Percentiles rank a stretch among this genome's conserved stretches.
phyloP scores from a whole-genome alignment of 83 land plant genomes.

The Larix sibirica region DNA sequence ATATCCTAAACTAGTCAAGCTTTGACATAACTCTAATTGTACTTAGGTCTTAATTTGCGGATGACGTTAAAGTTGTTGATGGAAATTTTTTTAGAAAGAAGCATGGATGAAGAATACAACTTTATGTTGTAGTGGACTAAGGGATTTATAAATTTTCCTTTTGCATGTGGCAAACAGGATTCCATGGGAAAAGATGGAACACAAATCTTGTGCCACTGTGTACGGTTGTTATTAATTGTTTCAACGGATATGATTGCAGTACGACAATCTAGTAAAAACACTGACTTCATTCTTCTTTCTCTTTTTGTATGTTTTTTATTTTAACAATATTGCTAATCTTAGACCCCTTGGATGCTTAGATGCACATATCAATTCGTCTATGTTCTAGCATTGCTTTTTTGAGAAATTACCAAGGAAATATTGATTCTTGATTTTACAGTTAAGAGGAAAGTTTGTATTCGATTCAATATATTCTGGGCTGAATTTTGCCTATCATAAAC shows the following conservation, averaged over 20 bases:
- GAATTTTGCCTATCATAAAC: no score
- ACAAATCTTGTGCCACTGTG: conserved; percentile 95
- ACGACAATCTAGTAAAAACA: conserved; percentile 83
- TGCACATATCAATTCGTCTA: neutral
- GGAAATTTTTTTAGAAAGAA: no score
- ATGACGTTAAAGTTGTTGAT: no score
- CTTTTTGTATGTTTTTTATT: neutral
- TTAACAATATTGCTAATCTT: neutral
- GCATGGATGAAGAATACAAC: neutral
- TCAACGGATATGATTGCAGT: conserved; percentile 87
- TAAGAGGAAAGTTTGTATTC: no score
- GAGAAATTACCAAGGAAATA: neutral
- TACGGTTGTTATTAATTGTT: conserved; percentile 89
- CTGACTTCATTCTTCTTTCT: neutral
- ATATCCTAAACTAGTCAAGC: no score
- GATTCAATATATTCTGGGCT: no score
- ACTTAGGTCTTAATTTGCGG: no score
- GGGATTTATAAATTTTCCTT: conserved; percentile 1
- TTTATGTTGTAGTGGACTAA: neutral
- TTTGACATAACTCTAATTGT: no score
- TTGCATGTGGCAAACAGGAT: conserved; percentile 50
- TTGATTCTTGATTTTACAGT: no score
- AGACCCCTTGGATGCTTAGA: neutral
- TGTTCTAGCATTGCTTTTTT: neutral
- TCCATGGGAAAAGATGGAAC: conserved; percentile 98